Evolutionary conservation across 257 asterid species (phyloP).

Genomic region (Coffea eugenioides): DNA sequence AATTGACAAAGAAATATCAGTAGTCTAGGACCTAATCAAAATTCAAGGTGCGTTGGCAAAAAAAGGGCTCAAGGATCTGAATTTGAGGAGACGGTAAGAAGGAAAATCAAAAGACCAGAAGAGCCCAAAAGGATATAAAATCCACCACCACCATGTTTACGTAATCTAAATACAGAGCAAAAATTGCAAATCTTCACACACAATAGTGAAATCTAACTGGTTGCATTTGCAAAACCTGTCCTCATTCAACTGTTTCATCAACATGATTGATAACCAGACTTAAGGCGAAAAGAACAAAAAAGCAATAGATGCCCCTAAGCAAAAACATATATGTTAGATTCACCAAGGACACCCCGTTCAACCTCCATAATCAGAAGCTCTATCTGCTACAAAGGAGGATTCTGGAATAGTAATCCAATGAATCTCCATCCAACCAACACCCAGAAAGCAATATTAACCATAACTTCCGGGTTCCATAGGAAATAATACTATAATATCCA

Average conservation of each 20-base stretch:
- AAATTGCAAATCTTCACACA: not conserved
- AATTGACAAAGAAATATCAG: too few species aligned
- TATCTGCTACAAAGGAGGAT: too few species aligned
- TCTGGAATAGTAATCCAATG: too few species aligned
- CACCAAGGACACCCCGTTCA: not conserved
- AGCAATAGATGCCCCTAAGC: not conserved
- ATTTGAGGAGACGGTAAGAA: not conserved
- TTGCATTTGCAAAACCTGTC: not conserved
- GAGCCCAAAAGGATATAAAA: not conserved
- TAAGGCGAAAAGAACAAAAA: too few species aligned
- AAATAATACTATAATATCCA: not conserved
- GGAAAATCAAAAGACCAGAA: not conserved
- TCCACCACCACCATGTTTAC: not conserved
- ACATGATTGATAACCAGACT: not conserved
- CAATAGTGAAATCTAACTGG: not conserved
- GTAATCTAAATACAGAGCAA: not conserved
- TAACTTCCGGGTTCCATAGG: not conserved
- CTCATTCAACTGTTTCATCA: not conserved
- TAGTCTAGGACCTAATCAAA: not conserved
- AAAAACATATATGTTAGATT: too few species aligned
- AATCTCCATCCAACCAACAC: not conserved
- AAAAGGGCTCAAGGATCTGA: not conserved
- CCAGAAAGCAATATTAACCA: not conserved
- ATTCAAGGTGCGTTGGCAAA: not conserved
- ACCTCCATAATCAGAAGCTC: not conserved